Evolutionary conservation across 2,329 filamentous ascomycete genomes (phyloP).

Genomic region (Claviceps maximensis): DNA sequence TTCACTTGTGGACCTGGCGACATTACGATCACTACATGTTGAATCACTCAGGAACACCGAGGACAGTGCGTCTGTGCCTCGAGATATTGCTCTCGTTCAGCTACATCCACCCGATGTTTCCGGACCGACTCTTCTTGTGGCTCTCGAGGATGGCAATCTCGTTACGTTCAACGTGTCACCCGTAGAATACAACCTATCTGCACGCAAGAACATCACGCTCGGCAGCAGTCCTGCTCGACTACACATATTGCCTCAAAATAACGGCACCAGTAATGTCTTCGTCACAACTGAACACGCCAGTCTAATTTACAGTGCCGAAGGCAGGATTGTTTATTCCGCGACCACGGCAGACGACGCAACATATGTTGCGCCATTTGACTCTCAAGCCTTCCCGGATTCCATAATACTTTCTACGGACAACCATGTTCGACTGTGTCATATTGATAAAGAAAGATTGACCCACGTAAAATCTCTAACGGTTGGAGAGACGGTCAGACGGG

Average conservation of each 20-base stretch:
- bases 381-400: slow-evolving; percentile 64
- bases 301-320: slow-evolving; percentile 80
- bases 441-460: slow-evolving; percentile 76
- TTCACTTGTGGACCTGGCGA: slow-evolving; percentile 56
- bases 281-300: slow-evolving; percentile 90
- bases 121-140: slow-evolving; percentile 68
- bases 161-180: slow-evolving; percentile 65
- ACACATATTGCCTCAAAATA: slow-evolving; percentile 57
- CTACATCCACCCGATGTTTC: slow-evolving; percentile 48
- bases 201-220: slow-evolving; percentile 68
- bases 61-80: slow-evolving; percentile 65
- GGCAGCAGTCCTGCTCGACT: slow-evolving; percentile 77
- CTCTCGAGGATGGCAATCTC: slow-evolving; percentile 86
- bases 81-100: slow-evolving; percentile 68
- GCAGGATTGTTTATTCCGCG: slow-evolving; percentile 80
- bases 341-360: slow-evolving; percentile 80
- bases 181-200: slow-evolving; percentile 47
- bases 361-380: slow-evolving; percentile 70
- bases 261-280: slow-evolving; percentile 67
- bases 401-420: slow-evolving; percentile 68
- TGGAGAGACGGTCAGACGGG: slow-evolving; percentile 69
- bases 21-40: slow-evolving; percentile 51
- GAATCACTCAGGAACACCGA: slow-evolving; percentile 46
- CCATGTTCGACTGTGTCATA: slow-evolving; percentile 64
- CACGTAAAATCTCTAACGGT: slow-evolving; percentile 74